These are phyloP conservation scores for Pestalotiopsis sp. DNA, from an alignment of 2,329 filamentous ascomycete genomes.

Conservation along the genomic window DNA sequence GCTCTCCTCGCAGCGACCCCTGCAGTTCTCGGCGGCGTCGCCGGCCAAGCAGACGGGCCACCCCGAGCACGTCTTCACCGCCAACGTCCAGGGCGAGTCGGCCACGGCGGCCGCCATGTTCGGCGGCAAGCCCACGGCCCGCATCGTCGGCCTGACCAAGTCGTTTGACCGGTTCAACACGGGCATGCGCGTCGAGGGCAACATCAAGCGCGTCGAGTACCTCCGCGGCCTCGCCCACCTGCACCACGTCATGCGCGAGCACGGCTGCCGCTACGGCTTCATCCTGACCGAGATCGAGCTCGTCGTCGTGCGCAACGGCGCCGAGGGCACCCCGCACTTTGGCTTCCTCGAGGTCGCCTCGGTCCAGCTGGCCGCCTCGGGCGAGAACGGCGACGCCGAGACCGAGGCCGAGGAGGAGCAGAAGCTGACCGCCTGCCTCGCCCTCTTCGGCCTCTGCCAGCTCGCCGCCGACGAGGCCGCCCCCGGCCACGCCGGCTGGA, in stretches of 20 bases:
- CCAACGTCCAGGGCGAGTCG: slow-evolving; percentile 60
- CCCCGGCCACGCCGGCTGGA: slow-evolving; percentile 65
- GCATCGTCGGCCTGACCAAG: slow-evolving; percentile 73
- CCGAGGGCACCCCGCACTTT: slow-evolving; percentile 74
- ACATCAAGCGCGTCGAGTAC: slow-evolving; percentile 86
- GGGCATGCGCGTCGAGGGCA: slow-evolving; percentile 84
- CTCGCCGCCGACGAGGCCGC: slow-evolving; percentile 65
- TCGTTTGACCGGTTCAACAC: slow-evolving; percentile 95
- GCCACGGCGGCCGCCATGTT: slow-evolving; percentile 58
- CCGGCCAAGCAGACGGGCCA: slow-evolving; percentile 37
- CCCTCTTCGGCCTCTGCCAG: slow-evolving; percentile 79
- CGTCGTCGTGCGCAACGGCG: slow-evolving; percentile 83
- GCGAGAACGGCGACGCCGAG: slow-evolving; percentile 34
- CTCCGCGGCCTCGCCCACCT: slow-evolving; percentile 83
- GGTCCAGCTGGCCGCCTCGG: slow-evolving; percentile 56
- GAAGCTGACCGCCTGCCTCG: slow-evolving; percentile 71
- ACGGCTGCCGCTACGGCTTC: slow-evolving; percentile 91
- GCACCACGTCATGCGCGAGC: slow-evolving; percentile 91
- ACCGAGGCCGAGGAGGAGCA: slow-evolving; percentile 30
- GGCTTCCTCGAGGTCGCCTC: slow-evolving; percentile 80
- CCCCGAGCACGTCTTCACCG: slow-evolving; percentile 66
- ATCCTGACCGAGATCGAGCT: slow-evolving; percentile 96
- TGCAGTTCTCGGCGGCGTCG: slow-evolving; percentile 53
- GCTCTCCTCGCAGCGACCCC: slow-evolving; percentile 71
- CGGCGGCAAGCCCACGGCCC: slow-evolving; percentile 49